A percentile compares a stretch with the other conserved stretches of the same genome.
phyloP scores from a whole-genome alignment of 331 rosid species.

The Prunus yedoensis region DNA sequence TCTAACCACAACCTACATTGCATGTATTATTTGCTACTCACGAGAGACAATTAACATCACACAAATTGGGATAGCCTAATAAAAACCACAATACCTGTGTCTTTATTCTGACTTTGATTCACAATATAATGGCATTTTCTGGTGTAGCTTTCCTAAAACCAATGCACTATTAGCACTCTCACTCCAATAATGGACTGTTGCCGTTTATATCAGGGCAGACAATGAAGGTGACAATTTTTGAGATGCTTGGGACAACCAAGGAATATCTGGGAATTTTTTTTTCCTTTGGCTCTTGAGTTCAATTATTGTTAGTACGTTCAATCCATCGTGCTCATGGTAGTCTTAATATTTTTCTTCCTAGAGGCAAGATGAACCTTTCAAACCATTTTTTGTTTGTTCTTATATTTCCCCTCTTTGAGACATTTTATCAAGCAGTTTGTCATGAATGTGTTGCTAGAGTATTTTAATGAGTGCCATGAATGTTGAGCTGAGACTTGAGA shows the following conservation, averaged over 20 bases:
- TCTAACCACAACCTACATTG: neutral
- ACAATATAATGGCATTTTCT: too few relatives aligned
- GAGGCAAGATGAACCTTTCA: too few relatives aligned
- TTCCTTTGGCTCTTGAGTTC: neutral
- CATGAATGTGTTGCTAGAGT: too few relatives aligned
- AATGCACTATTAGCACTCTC: slow-evolving; percentile 5
- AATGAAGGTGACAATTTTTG: neutral
- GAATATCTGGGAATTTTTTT: neutral
- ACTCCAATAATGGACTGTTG: neutral
- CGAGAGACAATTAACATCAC: neutral
- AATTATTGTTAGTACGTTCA: neutral
- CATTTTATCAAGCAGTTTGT: too few relatives aligned
- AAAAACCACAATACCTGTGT: neutral
- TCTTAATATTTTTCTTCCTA: too few relatives aligned
- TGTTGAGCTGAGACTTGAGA: too few relatives aligned
- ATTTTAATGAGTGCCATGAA: too few relatives aligned
- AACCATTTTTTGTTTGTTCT: too few relatives aligned
- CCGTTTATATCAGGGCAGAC: neutral
- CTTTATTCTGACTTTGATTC: neutral
- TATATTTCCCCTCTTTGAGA: too few relatives aligned
- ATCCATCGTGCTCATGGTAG: too few relatives aligned
- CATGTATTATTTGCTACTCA: too few relatives aligned
- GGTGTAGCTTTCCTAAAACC: neutral
- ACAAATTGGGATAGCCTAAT: neutral
- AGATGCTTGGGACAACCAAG: neutral